Base-by-base conservation (phyloP, 2,329 filamentous ascomycete genomes). In the Microdochium bolleyi region DNA sequence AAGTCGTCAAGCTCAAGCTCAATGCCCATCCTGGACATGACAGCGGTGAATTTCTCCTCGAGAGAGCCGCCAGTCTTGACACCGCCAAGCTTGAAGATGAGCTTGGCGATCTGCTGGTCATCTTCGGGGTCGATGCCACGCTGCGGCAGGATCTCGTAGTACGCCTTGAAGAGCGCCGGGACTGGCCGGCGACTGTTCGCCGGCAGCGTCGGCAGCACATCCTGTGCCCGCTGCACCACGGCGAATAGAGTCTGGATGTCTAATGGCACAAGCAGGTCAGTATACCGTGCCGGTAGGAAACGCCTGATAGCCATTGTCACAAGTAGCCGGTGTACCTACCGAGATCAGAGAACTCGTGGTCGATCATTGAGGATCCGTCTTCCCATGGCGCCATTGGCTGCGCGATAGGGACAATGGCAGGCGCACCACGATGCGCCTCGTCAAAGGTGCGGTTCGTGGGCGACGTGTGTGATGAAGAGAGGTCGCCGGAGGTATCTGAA, bases 201-300 rank as follows among this genome's bases (percentile, higher is more conserved):
- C 1, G 82, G 74, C 2, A 82, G 71, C 11, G 69, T 69, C 48
- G 79, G 72, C 51, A 83, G 75, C 27, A 88, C 77, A 41, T 80
- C 73, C 70, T 92, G 83, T 46, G 89, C 91, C 60, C 79, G 77
- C 55, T 76, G 74, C 62, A 95, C 84, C 62, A 96, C 88, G 54
- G 87, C 78, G 68, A 90, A 87, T 54, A 96, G 77, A 56, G 90
- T 78, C 56, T 81, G 79, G 67, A 96, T 88, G 73, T 95, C 92
- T 65, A 49, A 48, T 30, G 22, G 24, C 50, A 50, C 22, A 44
- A 49, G 48, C 32, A 48, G 62, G 52, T 46, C 16, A 19, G 16
- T 22, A 11, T 21, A 19, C 13, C 25, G 25, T 19, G 41, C 41
- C 16, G 16, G 16, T 22, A 24, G 21, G n/a, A 24, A 16, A 19